Conservation (phyloP, 768 basidiomycete genomes). For the Sistotremastrum niveocremeum region DNA sequence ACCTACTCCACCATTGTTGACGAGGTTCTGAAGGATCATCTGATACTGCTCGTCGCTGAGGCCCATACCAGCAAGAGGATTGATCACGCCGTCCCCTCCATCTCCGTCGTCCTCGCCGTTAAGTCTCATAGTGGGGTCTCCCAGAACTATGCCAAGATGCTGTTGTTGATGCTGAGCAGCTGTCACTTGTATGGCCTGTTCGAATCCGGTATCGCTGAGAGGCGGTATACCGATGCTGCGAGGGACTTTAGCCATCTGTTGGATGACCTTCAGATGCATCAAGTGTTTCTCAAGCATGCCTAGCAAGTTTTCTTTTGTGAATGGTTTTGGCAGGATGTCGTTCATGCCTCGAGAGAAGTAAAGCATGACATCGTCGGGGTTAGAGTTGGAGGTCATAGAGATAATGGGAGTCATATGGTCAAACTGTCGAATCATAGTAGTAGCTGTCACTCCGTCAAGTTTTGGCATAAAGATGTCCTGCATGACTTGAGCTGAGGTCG, state of each 20-base stretch:
- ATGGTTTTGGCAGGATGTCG: conserved; percentile 92
- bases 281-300: conserved; percentile 95
- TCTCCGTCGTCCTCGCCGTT: conserved; percentile 30
- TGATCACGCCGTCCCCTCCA: conserved; percentile 33
- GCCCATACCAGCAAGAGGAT: conserved; percentile 80
- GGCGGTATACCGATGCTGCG: conserved; percentile 56
- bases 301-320: conserved; percentile 84
- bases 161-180: conserved; percentile 8
- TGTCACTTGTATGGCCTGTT: conserved; percentile 38
- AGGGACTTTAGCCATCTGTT: conserved; percentile 56
- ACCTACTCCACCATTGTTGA: conserved; percentile 24
- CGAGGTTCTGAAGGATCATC: conserved; percentile 59
- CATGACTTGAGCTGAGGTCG: not conserved
- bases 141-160: too few species aligned
- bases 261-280: conserved; percentile 75
- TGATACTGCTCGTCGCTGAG: conserved; percentile 82
- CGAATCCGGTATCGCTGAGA: conserved; percentile 38
- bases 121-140: not conserved
- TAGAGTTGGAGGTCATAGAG: conserved; percentile 93
- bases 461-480: conserved; percentile 95
- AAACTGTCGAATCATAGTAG: conserved; percentile 87
- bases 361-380: conserved; percentile 85
- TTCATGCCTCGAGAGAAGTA: conserved; percentile 86
- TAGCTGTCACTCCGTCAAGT: conserved; percentile 79
- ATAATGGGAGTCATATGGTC: conserved; percentile 95